phyloP scores from a whole-genome alignment of 164 flowering plant genomes.

The Vitis riparia region DNA sequence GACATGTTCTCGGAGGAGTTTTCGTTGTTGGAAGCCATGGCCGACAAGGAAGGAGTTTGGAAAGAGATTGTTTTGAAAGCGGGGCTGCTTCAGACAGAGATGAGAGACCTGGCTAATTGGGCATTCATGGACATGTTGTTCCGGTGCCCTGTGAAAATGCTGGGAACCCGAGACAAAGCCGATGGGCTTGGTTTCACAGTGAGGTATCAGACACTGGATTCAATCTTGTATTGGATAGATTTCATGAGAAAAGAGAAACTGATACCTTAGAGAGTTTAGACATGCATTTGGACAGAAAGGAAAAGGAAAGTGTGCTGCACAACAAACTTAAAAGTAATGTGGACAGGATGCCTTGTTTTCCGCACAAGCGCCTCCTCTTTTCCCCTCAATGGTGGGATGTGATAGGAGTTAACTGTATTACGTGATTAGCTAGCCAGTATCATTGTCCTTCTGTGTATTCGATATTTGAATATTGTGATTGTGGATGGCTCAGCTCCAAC shows the following conservation, averaged over 20 bases:
- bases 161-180: slow-evolving; percentile 55
- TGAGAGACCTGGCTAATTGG: slow-evolving; percentile 85
- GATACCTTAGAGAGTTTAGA: slow-evolving; percentile 46
- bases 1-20: slow-evolving; percentile 40
- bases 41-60: slow-evolving; percentile 59
- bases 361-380: slow-evolving; percentile 3
- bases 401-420: not conserved
- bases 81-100: slow-evolving; percentile 46
- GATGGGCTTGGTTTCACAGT: slow-evolving; percentile 56
- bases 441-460: too few species aligned
- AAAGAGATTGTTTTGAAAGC: slow-evolving; percentile 59
- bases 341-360: slow-evolving; percentile 1
- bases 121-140: slow-evolving; percentile 63
- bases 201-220: slow-evolving; percentile 45
- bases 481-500: too few species aligned
- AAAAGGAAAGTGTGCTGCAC: too few species aligned
- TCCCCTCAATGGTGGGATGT: slow-evolving; percentile 8
- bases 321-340: too few species aligned
- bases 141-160: slow-evolving; percentile 56
- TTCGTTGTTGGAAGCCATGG: slow-evolving; percentile 41
- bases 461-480: too few species aligned
- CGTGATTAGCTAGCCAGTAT: too few species aligned
- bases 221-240: slow-evolving; percentile 76
- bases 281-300: too few species aligned
- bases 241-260: slow-evolving; percentile 65